A percentile compares a stretch with the other conserved stretches of the same genome.
These are phyloP conservation scores for Pugionium cornutum DNA, from an alignment of 345 rosid species.

Conservation along the genomic window DNA sequence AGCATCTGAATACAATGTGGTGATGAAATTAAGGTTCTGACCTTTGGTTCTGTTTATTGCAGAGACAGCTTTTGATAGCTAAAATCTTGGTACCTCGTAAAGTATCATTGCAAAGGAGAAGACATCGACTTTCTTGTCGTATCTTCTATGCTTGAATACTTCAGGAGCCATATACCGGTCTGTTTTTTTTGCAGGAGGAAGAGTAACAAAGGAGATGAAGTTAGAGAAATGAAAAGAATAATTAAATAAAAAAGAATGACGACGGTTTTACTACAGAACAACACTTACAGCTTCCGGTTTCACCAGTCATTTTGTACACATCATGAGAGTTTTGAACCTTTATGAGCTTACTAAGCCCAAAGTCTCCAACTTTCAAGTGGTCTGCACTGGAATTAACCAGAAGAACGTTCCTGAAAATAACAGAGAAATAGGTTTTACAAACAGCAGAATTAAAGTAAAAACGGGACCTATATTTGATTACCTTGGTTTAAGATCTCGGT, in stretches of 20 bases:
- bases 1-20: slow-evolving; percentile 64
- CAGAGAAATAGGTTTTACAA: slow-evolving; percentile 8
- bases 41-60: slow-evolving; percentile 2
- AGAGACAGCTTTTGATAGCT: background rate
- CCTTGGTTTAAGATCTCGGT: slow-evolving; percentile 96
- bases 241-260: background rate
- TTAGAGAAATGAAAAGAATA: slow-evolving; percentile 5
- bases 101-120: slow-evolving; percentile 98
- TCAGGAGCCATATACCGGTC: slow-evolving; percentile 99
- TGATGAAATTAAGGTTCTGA: slow-evolving; percentile 3
- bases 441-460: background rate
- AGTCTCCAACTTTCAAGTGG: slow-evolving; percentile 97
- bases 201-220: slow-evolving; percentile 34
- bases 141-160: slow-evolving; percentile 93
- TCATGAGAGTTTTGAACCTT: slow-evolving; percentile 95
- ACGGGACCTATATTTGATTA: slow-evolving; percentile 32
- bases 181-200: slow-evolving; percentile 46
- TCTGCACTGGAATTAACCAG: slow-evolving; percentile 91
- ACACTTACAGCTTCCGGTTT: slow-evolving; percentile 96
- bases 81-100: slow-evolving; percentile 63
- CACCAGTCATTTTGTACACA: slow-evolving; percentile 98
- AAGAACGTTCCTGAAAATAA: slow-evolving; percentile 79
- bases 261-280: slow-evolving; percentile 21
- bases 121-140: slow-evolving; percentile 98
- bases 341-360: slow-evolving; percentile 98